Evolutionary conservation across 2,329 filamentous ascomycete species (phyloP), one percentile per base, ranked within the genome.

Genomic region (Pseudopyrenochaeta lycopersici): DNA sequence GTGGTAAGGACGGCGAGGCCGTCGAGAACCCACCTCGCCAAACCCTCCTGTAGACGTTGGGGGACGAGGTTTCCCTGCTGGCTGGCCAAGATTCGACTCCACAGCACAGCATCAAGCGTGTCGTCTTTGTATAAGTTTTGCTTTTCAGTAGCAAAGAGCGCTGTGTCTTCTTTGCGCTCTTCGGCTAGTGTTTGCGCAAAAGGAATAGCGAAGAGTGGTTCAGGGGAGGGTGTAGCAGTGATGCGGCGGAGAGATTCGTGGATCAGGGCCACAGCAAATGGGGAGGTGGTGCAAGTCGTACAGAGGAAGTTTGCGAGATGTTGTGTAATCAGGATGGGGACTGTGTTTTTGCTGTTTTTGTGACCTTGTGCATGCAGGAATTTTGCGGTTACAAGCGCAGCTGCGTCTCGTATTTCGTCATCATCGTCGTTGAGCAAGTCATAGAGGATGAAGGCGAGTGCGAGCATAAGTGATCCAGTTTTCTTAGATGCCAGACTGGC

Each of bases 101-200:
- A 97, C n/a, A 86, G 73, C 15, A 82, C 77, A 3, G 87, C 81
- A 73, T 97, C 93, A 42, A 87, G 82, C 5, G 91, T 85, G 63
- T 92, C 88, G 72, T 98, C 94, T 44, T 94, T 80, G 73, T 91
- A 98, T n/a, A 97, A 82, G 71, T 99, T 99, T 72, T 96, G 92
- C 72, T 96, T 93, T 76, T 99, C 95, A 50, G 92, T 84, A 0
- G 85, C 88, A 71, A 99, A 99, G 0, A 99, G 84, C 3, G 88
- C 82, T 58, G 87, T 85, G 68, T 91, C 85, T 63, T 80, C 76
- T 35, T 74, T 73, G 3, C 72, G 64, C 10, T 74, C 70, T 4
- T 73, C 66, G 0, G 63, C 55, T 2, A 83, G 64, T 0, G 46
- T 42, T 0, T 43, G 4, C 3, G 30, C 14, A 43, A 74, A 71